Evolutionary conservation across 129 eudicot genomes (phyloP).

Genomic region (Apium graveolens): DNA sequence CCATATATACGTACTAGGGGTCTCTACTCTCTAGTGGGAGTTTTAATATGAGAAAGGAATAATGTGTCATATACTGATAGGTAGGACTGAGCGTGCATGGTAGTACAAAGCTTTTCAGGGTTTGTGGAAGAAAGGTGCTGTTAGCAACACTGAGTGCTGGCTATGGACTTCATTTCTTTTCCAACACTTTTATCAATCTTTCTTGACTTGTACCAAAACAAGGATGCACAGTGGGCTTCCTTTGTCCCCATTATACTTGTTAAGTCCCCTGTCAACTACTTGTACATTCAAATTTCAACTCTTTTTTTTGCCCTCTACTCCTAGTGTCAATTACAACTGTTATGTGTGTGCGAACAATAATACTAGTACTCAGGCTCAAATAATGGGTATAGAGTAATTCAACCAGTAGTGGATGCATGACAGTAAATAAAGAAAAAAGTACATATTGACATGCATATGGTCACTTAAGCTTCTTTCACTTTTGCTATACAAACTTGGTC

Average conservation of each 20-base stretch:
- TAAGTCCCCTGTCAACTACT: slow-evolving; percentile 9
- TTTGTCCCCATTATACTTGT: slow-evolving; percentile 8
- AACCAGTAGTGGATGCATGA: slow-evolving; percentile 1
- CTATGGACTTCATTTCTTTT: not conserved
- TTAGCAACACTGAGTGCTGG: not conserved
- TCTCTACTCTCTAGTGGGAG: not conserved
- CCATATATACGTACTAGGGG: not conserved
- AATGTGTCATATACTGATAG: not conserved
- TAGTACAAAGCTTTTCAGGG: not conserved
- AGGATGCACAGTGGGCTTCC: slow-evolving; percentile 6
- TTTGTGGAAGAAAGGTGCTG: not conserved
- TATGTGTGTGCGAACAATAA: not conserved
- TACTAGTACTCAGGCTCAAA: not conserved
- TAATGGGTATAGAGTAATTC: not conserved
- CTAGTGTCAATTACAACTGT: not conserved
- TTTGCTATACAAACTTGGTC: not conserved
- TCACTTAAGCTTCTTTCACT: not conserved
- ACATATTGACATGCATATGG: not conserved
- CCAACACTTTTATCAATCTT: not conserved
- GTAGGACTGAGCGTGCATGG: slow-evolving; percentile 7
- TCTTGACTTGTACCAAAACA: slow-evolving; percentile 4
- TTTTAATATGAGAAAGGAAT: not conserved
- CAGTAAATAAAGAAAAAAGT: slow-evolving; percentile 2
- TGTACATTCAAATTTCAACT: slow-evolving; percentile 4
- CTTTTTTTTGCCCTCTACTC: not conserved